Evolutionary conservation across 345 rosid genomes (phyloP).

Genomic region (Kernera saxatilis): DNA sequence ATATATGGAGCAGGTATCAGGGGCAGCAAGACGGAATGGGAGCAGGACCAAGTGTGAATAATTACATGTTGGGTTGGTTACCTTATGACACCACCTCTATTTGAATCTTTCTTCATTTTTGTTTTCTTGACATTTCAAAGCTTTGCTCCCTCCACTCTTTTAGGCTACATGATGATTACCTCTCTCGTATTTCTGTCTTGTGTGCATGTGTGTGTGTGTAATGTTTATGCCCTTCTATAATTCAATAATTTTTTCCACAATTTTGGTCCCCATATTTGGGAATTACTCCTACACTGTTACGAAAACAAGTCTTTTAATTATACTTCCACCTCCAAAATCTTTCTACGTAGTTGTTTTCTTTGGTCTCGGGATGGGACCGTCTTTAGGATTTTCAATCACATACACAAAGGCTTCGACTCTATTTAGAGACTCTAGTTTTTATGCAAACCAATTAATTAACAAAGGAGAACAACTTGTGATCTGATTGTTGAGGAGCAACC

Average conservation of each 20-base stretch:
- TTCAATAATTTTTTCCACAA: not conserved
- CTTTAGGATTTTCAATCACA: no score
- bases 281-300: not conserved
- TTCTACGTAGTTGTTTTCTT: no score
- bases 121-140: not conserved
- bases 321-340: not conserved
- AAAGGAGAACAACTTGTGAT: not conserved
- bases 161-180: not conserved
- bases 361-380: no score
- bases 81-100: constrained; percentile 47
- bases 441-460: not conserved
- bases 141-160: not conserved
- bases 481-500: not conserved
- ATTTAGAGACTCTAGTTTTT: not conserved
- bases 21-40: constrained; percentile 52
- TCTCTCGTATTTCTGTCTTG: not conserved
- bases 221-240: not conserved
- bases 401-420: no score
- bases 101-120: constrained; percentile 3
- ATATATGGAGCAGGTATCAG: constrained; percentile 60
- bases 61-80: constrained; percentile 85
- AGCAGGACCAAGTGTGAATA: constrained; percentile 75
- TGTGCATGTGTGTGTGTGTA: constrained; percentile 19
- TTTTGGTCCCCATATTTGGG: not conserved
- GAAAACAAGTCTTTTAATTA: no score